phyloP scores from a whole-genome alignment of 495 filamentous ascomycete genomes.

The Aspergillus haitiensis region DNA sequence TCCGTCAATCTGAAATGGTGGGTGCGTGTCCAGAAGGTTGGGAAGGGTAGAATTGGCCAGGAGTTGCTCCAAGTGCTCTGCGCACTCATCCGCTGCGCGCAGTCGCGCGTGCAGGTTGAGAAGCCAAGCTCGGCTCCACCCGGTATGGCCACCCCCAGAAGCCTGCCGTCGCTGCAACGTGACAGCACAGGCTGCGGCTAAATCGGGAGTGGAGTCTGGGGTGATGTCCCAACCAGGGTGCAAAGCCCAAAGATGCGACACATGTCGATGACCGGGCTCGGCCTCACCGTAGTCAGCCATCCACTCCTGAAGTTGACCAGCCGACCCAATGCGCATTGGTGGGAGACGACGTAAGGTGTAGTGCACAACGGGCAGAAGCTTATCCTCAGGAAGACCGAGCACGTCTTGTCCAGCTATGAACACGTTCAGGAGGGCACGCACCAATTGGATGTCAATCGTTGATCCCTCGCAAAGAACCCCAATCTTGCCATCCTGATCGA shows the following conservation, averaged over 20 bases:
- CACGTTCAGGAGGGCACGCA: constrained; percentile 39
- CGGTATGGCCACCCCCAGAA: constrained; percentile 48
- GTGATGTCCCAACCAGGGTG: constrained; percentile 34
- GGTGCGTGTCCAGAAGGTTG: constrained; percentile 47
- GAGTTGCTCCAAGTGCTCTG: constrained; percentile 38
- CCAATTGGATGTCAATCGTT: constrained; percentile 51
- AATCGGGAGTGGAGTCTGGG: constrained; percentile 24
- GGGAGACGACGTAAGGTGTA: constrained; percentile 27
- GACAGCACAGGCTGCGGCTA: constrained; percentile 39
- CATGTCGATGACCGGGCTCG: constrained; percentile 52
- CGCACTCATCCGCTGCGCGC: constrained; percentile 33
- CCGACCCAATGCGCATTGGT: constrained; percentile 38
- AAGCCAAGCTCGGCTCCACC: constrained; percentile 52
- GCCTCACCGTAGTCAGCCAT: constrained; percentile 44
- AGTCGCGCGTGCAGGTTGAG: constrained; percentile 41
- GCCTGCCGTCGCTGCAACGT: constrained; percentile 39
- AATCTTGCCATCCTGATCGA: constrained; percentile 27
- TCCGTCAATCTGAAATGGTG: constrained; percentile 54
- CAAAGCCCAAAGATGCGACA: constrained; percentile 49
- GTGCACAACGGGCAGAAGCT: constrained; percentile 21
- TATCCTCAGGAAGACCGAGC: constrained; percentile 16
- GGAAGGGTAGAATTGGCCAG: constrained; percentile 41
- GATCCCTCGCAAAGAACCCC: constrained; percentile 45
- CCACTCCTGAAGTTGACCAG: constrained; percentile 53
- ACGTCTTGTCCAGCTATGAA: constrained; percentile 22